Evolutionary conservation across 352 stramenopile species (phyloP).

Genomic region (Globisporangium lucens): DNA sequence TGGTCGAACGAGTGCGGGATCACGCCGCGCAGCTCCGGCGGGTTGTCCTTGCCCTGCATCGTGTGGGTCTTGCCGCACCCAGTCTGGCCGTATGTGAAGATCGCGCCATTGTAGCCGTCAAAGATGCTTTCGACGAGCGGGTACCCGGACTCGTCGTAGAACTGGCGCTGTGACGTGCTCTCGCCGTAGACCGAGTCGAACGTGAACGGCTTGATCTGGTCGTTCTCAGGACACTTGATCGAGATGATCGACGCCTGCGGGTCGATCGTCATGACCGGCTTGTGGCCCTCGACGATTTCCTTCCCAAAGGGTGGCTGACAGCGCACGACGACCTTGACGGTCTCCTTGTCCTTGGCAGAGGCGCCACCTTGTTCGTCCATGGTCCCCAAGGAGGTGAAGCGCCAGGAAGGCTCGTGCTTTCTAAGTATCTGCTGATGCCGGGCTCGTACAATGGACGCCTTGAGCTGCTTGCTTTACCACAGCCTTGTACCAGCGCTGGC

Average conservation of each 20-base stretch:
- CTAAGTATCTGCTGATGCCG: too few species aligned
- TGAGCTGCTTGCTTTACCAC: too few species aligned
- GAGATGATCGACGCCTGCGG: slow-evolving; percentile 55
- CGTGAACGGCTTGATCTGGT: slow-evolving; percentile 84
- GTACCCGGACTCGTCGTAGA: slow-evolving; percentile 86
- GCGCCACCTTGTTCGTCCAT: slow-evolving; percentile 6
- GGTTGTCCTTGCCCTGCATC: slow-evolving; percentile 79
- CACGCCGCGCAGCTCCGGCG: slow-evolving; percentile 70
- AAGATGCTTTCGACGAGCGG: slow-evolving; percentile 90
- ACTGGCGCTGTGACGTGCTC: slow-evolving; percentile 76
- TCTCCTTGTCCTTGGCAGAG: slow-evolving; percentile 66
- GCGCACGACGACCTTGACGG: slow-evolving; percentile 88
- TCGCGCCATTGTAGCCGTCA: slow-evolving; percentile 90
- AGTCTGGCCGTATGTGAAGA: slow-evolving; percentile 90
- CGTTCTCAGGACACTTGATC: slow-evolving; percentile 76
- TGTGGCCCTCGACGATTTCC: slow-evolving; percentile 76
- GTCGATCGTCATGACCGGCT: slow-evolving; percentile 82
- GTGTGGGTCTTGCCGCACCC: slow-evolving; percentile 85
- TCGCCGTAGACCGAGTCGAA: slow-evolving; percentile 92
- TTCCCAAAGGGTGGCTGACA: slow-evolving; percentile 86
- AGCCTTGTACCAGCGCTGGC: too few species aligned
- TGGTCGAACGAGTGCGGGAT: slow-evolving; percentile 86
- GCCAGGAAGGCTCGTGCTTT: too few species aligned
- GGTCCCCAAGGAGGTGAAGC: too few species aligned
- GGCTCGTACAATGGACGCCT: too few species aligned